Evolutionary conservation across 306 rosid species (phyloP).

Genomic region (Clitoria ternatea): DNA sequence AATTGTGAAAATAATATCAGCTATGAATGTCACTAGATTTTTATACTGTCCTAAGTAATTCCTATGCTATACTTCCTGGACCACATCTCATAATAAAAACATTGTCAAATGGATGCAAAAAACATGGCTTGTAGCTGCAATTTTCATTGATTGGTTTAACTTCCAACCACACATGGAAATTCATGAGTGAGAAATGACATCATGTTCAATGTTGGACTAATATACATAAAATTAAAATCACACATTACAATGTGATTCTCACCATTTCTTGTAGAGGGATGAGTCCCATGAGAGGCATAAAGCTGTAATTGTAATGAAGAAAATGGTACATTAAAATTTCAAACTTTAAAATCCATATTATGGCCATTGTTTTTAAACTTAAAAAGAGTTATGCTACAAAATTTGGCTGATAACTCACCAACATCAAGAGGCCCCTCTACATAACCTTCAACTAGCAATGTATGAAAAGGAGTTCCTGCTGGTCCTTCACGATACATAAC

Average conservation of each 20-base stretch:
- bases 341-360: background rate
- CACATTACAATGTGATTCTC: slow-evolving; percentile 25
- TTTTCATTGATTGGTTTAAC: background rate
- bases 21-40: background rate
- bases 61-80: background rate
- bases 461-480: slow-evolving; percentile 80
- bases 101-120: background rate
- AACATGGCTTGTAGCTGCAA: background rate
- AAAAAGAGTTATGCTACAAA: slow-evolving; percentile 20
- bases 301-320: slow-evolving; percentile 60
- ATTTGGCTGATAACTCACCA: slow-evolving; percentile 50
- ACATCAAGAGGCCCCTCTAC: slow-evolving; percentile 82
- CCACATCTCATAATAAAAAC: background rate
- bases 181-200: background rate
- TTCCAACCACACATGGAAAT: background rate
- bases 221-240: background rate
- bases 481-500: slow-evolving; percentile 95
- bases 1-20: slow-evolving; percentile 17
- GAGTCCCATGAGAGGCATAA: slow-evolving; percentile 83
- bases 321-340: slow-evolving; percentile 6
- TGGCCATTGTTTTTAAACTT: background rate
- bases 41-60: background rate
- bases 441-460: slow-evolving; percentile 88
- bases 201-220: background rate
- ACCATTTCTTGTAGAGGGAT: slow-evolving; percentile 80